Base-by-base conservation (phyloP, 257 asterid species). In the Salvia splendens region DNA sequence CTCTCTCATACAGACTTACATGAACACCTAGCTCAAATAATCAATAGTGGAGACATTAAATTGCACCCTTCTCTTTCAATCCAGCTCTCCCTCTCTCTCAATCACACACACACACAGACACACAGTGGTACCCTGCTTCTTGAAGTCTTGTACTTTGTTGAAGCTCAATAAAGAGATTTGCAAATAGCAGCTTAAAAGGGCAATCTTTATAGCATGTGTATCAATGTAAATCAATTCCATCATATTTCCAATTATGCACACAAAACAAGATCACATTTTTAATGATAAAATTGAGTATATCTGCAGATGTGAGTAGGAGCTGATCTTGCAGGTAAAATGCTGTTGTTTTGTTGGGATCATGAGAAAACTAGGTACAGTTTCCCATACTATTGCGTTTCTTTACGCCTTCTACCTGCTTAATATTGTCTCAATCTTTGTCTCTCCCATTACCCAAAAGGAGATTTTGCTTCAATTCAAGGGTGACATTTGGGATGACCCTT, bases 381-480 rank as follows among this genome's bases (percentile, higher is more conserved):
- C 70, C 71, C 75, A 74, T 40, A 82, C 64, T 67, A 71, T 87
- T 64, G 77, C 78, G 38, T 54, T 83, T 61, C 62, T 83, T 49
- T 84, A 33, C 38, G 38, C 45, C 45, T 66, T 83, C 45, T 85
- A 73, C 68, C 74, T 86, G 73, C 62, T 83, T 73, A 67, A 77
- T 32, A 68, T 75, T 77, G 54, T 69, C 43, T 2, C 63, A 10
- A 59, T 38, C 42, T 1, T 58, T 3, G 92, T 81, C 60, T 81
- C 86, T 59, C 77, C 89, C 52, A 71, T 90, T 54, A 78, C 95
- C 63, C 96, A 93, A 69, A 88, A 86, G 80, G 97, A 90, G 85
- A 88, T 93, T 78, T 75, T 90, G 75, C 95, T 90, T 75, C 92
- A 85, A 78, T 93, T 93, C 73, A 93, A 91, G 86, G 94, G 88